These are phyloP conservation scores for Croton laevigatus DNA, from an alignment of 441 rosid species.

Conservation along the genomic window DNA sequence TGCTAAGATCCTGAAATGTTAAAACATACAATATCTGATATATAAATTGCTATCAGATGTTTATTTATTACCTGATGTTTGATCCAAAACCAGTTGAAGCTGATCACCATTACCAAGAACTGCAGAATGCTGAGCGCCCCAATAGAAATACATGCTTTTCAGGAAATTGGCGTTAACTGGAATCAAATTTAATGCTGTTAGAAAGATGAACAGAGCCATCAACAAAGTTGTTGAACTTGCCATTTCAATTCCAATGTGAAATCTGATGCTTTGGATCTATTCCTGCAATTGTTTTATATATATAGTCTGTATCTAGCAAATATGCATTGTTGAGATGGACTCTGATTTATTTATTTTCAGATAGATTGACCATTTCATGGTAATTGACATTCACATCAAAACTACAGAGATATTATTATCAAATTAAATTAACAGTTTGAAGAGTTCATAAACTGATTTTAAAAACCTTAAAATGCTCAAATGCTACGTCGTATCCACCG, in stretches of 20 bases:
- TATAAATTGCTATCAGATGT: neutral
- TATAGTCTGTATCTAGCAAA: slow-evolving; percentile 18
- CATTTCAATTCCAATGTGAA: slow-evolving; percentile 35
- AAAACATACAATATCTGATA: neutral
- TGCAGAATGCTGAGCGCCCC: slow-evolving; percentile 56
- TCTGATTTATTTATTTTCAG: neutral
- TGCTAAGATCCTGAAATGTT: neutral
- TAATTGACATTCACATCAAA: slow-evolving; percentile 5
- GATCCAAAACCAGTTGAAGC: slow-evolving; percentile 62
- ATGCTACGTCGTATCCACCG: too few relatives aligned
- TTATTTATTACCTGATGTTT: slow-evolving; percentile 45
- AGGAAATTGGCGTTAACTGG: slow-evolving; percentile 45
- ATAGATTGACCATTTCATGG: neutral
- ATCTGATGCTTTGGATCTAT: neutral
- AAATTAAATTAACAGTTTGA: too few relatives aligned
- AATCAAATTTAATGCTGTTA: slow-evolving; percentile 33
- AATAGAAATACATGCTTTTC: slow-evolving; percentile 54
- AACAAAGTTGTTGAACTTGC: slow-evolving; percentile 25
- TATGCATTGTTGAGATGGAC: slow-evolving; percentile 13
- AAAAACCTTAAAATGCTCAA: neutral
- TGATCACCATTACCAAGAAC: slow-evolving; percentile 37
- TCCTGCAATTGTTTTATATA: slow-evolving; percentile 11
- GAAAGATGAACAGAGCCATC: slow-evolving; percentile 30
- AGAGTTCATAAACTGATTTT: neutral
- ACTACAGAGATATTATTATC: too few relatives aligned